Conservation (phyloP, 495 filamentous ascomycete genomes). For the Cercophora scortea region DNA sequence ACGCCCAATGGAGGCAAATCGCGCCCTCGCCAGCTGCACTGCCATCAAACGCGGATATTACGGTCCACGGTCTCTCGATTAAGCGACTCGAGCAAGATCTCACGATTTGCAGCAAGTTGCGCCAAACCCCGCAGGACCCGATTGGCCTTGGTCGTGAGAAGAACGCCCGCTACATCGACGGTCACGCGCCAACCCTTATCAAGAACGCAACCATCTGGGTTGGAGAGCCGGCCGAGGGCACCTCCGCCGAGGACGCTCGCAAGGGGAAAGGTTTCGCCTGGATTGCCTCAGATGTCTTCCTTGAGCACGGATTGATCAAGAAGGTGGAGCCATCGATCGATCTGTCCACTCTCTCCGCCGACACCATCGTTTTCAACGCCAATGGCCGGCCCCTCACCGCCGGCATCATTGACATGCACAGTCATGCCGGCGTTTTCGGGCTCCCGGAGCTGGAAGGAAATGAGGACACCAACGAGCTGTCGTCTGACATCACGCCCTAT, state of each 20-base stretch:
- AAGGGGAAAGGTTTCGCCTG: slow-evolving; percentile 38
- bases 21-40: background rate
- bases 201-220: slow-evolving; percentile 46
- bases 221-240: slow-evolving; percentile 38
- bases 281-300: slow-evolving; percentile 36
- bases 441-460: slow-evolving; percentile 34
- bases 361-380: slow-evolving; percentile 41
- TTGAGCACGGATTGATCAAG: slow-evolving; percentile 43
- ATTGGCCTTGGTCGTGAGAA: slow-evolving; percentile 35
- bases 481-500: slow-evolving; percentile 47
- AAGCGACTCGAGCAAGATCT: slow-evolving; percentile 33
- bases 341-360: slow-evolving; percentile 18
- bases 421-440: slow-evolving; percentile 42
- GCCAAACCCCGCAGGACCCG: slow-evolving; percentile 34
- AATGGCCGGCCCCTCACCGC: slow-evolving; percentile 51
- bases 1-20: slow-evolving; percentile 41
- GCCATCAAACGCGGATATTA: slow-evolving; percentile 7
- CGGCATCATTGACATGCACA: slow-evolving; percentile 63
- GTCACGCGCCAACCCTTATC: slow-evolving; percentile 39
- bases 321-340: slow-evolving; percentile 29
- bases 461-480: slow-evolving; percentile 46
- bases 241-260: slow-evolving; percentile 32
- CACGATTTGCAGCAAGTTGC: slow-evolving; percentile 28
- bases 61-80: slow-evolving; percentile 22
- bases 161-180: slow-evolving; percentile 41